These are phyloP conservation scores for Coleophoma eucalyptorum DNA, from an alignment of 2,329 filamentous ascomycete species.

Conservation along the genomic window DNA sequence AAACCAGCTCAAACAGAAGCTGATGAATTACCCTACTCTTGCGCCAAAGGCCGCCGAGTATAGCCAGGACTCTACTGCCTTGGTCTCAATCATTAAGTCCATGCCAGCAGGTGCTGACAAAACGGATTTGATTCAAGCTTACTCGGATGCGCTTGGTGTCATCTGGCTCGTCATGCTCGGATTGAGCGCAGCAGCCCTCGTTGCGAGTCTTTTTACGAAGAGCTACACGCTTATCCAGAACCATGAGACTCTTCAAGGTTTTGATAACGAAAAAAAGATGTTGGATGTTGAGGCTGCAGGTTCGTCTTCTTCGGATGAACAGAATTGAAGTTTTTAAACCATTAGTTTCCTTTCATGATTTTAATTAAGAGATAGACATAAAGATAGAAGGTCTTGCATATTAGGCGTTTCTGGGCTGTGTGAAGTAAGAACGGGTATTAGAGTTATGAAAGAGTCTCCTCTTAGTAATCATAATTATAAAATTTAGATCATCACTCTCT, in stretches of 20 bases:
- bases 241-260: conserved; percentile 43
- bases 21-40: conserved; percentile 16
- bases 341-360: no score
- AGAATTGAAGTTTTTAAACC: no score
- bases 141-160: conserved; percentile 48
- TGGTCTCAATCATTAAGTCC: conserved; percentile 21
- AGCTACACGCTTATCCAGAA: conserved; percentile 42
- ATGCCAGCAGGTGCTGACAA: conserved; percentile 31
- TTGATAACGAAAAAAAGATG: conserved; percentile 32
- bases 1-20: conserved; percentile 41
- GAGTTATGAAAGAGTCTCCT: no score
- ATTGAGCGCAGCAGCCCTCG: conserved; percentile 42
- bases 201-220: conserved; percentile 46
- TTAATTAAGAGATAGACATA: no score
- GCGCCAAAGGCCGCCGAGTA: conserved; percentile 18
- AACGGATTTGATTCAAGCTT: conserved; percentile 43
- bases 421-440: no score
- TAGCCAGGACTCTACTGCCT: conserved; percentile 23
- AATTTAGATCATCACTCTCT: no score
- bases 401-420: no score
- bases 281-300: conserved; percentile 3
- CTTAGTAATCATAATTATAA: no score
- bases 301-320: neutral
- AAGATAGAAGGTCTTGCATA: no score
- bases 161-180: conserved; percentile 54